Conservation (phyloP, 2,329 filamentous ascomycete species). For the Cyphellophora europaea region DNA sequence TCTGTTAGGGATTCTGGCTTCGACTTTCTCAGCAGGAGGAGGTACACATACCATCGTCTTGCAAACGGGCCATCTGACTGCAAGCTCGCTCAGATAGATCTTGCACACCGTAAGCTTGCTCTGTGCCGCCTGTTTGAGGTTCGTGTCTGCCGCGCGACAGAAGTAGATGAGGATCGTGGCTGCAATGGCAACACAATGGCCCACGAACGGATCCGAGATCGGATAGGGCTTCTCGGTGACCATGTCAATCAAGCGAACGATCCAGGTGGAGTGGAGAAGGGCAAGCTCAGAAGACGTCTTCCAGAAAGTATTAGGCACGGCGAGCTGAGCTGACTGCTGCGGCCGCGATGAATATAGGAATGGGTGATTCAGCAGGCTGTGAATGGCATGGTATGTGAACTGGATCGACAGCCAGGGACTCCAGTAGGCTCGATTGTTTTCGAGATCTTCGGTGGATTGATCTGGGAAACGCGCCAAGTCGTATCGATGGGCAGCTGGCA, state of each 20-base stretch:
- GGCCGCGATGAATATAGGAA: slow-evolving; percentile 15
- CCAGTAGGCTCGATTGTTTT: slow-evolving; percentile 31
- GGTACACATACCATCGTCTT: slow-evolving; percentile 17
- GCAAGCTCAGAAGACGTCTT: slow-evolving; percentile 42
- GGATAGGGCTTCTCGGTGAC: slow-evolving; percentile 40
- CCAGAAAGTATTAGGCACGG: slow-evolving; percentile 48
- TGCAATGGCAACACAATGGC: slow-evolving; percentile 42
- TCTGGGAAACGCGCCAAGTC: slow-evolving; percentile 16
- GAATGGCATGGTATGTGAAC: slow-evolving; percentile 23
- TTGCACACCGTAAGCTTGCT: slow-evolving; percentile 20
- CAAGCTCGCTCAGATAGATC: slow-evolving; percentile 19
- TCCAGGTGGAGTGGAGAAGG: slow-evolving; percentile 44
- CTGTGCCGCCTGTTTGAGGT: slow-evolving; percentile 19
- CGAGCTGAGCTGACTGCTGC: slow-evolving; percentile 6
- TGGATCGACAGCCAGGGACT: slow-evolving; percentile 25
- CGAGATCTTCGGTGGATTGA: slow-evolving; percentile 9
- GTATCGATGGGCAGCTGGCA: slow-evolving; percentile 17
- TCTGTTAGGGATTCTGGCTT: too few relatives aligned
- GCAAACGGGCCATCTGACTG: slow-evolving; percentile 19
- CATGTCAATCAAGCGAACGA: slow-evolving; percentile 47
- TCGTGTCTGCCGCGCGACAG: slow-evolving; percentile 11
- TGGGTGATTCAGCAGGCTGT: slow-evolving; percentile 24
- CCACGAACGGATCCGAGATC: slow-evolving; percentile 44
- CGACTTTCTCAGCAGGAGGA: too few relatives aligned
- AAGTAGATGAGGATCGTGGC: slow-evolving; percentile 35